Base-by-base conservation (phyloP, 306 rosid genomes). In the Corylus avellana region DNA sequence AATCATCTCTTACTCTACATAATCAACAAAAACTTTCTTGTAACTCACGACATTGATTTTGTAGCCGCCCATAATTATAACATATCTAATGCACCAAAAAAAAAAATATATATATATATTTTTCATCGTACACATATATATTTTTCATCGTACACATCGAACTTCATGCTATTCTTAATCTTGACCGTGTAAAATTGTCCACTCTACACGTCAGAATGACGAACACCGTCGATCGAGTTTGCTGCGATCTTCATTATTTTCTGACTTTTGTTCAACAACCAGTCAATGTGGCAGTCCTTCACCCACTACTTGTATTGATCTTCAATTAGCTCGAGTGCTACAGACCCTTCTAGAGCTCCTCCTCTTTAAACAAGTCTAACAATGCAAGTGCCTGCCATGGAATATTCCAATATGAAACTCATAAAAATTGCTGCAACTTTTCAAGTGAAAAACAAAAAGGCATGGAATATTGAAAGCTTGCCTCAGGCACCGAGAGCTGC, bases 401-500 rank as follows among this genome's bases (percentile, higher is more conserved):
- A 69, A 22, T 22, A 22, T 20, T 42, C 55, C 68, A 20, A 56
- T 18, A n/a, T 42, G 16, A 39, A 39, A 67, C 22, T 17, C 42
- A 67, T 39, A 9, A 1, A 9, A 1, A 18, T 12, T n/a, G 27
- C 11, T 27, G 11, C 14, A 13, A 59, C 37, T 59, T 1, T 2
- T 4, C 10, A 20, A 20, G 4, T n/a, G 29, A 59, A 4, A 59
- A 8, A 0, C 3, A 3, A 62, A 46, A 16, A 5, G 20, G 49
- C 12, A 66, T 12, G 11, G 12, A 12, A 29, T 37, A 29, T 37
- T 66, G 16, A 13, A 66, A 17, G 50, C 50, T 66, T 49, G 56
- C 84, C 84, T 81, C 84, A 4, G 84, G 77, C 39, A 81, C 80
- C 17, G 57, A 75, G 59, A 81, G 80, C 62, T 81, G 84, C 37